Evolutionary conservation across 2,329 filamentous ascomycete species (phyloP), one percentile per base, ranked within the genome.

Genomic region (Aspergillus flavus): DNA sequence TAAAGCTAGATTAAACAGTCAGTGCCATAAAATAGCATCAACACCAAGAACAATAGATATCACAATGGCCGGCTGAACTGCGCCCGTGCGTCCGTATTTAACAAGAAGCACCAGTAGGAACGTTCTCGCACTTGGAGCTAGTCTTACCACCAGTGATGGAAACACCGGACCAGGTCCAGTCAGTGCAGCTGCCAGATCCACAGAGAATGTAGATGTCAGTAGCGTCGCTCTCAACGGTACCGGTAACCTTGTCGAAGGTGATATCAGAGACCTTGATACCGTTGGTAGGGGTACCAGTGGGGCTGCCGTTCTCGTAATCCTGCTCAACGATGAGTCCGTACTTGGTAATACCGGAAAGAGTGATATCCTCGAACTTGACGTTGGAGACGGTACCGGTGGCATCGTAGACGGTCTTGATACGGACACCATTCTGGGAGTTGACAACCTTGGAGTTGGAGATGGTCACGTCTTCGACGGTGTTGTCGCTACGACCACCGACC

Each of bases 351-450:
- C 73, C 72, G 39, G 75, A 79, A 1, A 87, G 77, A 1, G 78
- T 82, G 72, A 88, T 87, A 61, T 80, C 76, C 50, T 76, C 76
- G 77, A 86, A 88, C 1, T 81, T 85, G 32, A 88, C 76, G 57
- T 79, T 79, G 26, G 72, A 76, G 63, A 89, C 83, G 4, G 79
- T 78, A 52, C 86, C 86, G 1, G 82, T 86, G 4, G 79, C 80
- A 53, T 76, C 82, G 48, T 76, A 82, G 34, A 84, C 80, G 14
- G 84, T 85, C 80, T 89, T 89, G 69, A 73, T 71, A 36, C 68
- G 70, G 36, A 68, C 52, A 39, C 52, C 52, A 32, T 55, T 67
- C 53, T 59, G 58, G 21, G 73, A 75, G 78, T 86, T 78, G 63
- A 75, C 69, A 66, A 88, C 80, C 59, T 75, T 79, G 28, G 76